These are phyloP conservation scores for Penicillium janthinellum DNA, from an alignment of 2,329 filamentous ascomycete species.

Conservation along the genomic window DNA sequence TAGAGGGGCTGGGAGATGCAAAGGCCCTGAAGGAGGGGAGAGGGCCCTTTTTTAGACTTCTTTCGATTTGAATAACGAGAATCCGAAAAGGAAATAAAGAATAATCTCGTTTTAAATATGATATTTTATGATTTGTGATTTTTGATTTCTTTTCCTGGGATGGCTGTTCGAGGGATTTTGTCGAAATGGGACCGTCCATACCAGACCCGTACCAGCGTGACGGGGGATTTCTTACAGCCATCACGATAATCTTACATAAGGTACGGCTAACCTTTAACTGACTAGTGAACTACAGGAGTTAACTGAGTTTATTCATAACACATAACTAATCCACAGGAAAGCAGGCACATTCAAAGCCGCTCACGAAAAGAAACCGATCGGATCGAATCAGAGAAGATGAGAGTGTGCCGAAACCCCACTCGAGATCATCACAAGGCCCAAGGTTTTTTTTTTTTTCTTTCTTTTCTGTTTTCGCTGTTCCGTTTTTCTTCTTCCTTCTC, in stretches of 20 bases:
- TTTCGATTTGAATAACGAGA: conserved; percentile 6
- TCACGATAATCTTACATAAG: neutral
- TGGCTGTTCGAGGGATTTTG: conserved; percentile 12
- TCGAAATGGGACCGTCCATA: neutral
- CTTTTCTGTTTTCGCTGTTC: conserved; percentile 11
- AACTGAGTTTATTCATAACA: neutral
- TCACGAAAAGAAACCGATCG: conserved; percentile 7
- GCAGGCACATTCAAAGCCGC: neutral
- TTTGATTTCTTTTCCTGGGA: neutral
- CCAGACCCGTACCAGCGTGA: neutral
- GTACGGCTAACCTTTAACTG: neutral
- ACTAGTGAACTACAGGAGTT: no score
- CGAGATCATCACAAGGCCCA: conserved; percentile 18
- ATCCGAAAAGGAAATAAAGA: neutral
- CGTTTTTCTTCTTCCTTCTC: conserved; percentile 5
- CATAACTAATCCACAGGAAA: neutral
- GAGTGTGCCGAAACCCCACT: conserved; percentile 12
- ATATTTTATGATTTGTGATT: neutral
- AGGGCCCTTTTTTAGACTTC: conserved; percentile 17
- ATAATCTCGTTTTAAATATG: neutral
- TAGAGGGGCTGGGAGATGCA: neutral
- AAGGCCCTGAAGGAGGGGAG: conserved; percentile 2
- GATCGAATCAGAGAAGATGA: conserved; percentile 20
- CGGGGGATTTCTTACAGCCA: neutral
- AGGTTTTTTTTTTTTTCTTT: conserved; percentile 3